Percentiles rank a stretch among this genome's conserved stretches.
Evolutionary conservation across 2,329 filamentous ascomycete genomes (phyloP).

Genomic region (Alternaria triticimaculans): DNA sequence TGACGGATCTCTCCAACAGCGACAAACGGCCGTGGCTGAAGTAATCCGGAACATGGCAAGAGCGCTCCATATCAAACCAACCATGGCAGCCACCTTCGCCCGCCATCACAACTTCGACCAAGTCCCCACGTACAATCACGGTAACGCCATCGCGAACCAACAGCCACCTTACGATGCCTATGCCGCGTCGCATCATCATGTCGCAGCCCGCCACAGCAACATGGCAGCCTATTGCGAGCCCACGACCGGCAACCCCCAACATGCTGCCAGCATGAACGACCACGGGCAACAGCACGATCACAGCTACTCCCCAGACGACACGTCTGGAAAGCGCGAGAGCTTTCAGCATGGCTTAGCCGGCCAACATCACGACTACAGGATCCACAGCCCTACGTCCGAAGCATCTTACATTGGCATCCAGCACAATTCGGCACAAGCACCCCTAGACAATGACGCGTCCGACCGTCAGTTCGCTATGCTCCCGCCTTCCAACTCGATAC

Average conservation of each 20-base stretch:
- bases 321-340: not conserved
- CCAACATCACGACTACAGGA: constrained; percentile 2
- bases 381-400: not conserved
- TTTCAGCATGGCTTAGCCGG: not conserved
- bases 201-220: constrained; percentile 16
- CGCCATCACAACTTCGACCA: constrained; percentile 6
- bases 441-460: constrained; percentile 19
- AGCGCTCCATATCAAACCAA: constrained; percentile 3
- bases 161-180: constrained; percentile 24
- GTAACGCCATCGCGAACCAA: constrained; percentile 11
- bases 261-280: constrained; percentile 14
- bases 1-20: not conserved
- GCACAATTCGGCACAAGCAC: constrained; percentile 11
- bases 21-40: not conserved
- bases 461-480: constrained; percentile 38
- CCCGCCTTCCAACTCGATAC: constrained; percentile 33
- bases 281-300: constrained; percentile 8
- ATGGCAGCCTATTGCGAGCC: constrained; percentile 23
- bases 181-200: constrained; percentile 26
- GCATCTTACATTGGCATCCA: constrained; percentile 5
- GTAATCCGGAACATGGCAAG: constrained; percentile 8
- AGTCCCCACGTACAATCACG: constrained; percentile 8
- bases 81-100: constrained; percentile 13
- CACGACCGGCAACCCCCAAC: constrained; percentile 1
- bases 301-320: constrained; percentile 9